phyloP scores from a whole-genome alignment of 1,284 basidiomycete species.

The Serendipita sp. region DNA sequence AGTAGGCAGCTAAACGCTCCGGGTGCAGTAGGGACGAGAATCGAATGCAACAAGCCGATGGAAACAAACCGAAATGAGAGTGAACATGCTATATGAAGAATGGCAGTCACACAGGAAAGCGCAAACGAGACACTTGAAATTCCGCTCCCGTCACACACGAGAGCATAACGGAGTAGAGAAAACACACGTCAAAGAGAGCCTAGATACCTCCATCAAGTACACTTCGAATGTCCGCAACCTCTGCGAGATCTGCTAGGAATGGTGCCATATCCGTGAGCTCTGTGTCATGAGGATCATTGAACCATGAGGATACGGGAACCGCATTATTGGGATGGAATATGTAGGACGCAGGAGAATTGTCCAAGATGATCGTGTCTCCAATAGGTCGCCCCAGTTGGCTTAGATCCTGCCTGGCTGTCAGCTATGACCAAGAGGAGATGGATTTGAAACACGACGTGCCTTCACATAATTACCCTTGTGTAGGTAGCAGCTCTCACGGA shows the following conservation, averaged over 20 bases:
- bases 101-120: not conserved
- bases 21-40: not conserved
- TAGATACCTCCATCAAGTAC: constrained; percentile 32
- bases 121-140: too few relatives aligned
- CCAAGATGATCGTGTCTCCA: constrained; percentile 43
- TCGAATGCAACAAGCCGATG: not conserved
- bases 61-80: constrained; percentile 1
- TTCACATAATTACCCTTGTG: constrained; percentile 54
- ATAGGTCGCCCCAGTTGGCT: constrained; percentile 43
- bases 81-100: not conserved
- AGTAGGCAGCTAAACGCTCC: not conserved
- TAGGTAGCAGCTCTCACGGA: constrained; percentile 50
- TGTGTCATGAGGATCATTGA: constrained; percentile 44
- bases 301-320: constrained; percentile 49
- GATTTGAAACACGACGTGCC: constrained; percentile 17
- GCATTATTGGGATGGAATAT: constrained; percentile 54
- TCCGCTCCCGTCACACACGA: not conserved
- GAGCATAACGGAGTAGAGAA: not conserved
- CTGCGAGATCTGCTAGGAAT: constrained; percentile 38
- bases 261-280: constrained; percentile 42
- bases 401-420: constrained; percentile 27
- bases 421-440: not conserved
- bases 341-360: constrained; percentile 52
- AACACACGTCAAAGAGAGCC: not conserved
- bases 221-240: constrained; percentile 39